A percentile compares a stretch with the other conserved stretches of the same genome.
These are phyloP conservation scores for Zymoseptoria passerinii DNA, from an alignment of 2,329 filamentous ascomycete genomes.

Conservation along the genomic window DNA sequence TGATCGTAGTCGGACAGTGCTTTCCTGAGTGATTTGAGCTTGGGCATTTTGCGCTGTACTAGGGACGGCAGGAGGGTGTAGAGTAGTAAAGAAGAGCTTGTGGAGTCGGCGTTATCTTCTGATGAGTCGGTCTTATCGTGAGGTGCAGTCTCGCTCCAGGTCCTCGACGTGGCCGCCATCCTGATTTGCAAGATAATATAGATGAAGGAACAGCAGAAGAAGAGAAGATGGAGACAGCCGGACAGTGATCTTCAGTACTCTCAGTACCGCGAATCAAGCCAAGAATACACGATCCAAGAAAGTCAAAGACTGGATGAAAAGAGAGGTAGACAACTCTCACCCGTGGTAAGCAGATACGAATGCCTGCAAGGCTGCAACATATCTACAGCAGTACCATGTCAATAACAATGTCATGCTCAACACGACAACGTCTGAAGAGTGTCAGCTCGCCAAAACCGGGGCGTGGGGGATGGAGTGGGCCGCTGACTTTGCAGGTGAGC, in stretches of 20 bases:
- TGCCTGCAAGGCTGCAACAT: not conserved
- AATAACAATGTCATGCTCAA: not conserved
- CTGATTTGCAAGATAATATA: not conserved
- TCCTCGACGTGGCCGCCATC: not conserved
- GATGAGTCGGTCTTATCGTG: not conserved
- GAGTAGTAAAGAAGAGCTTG: conserved; percentile 36
- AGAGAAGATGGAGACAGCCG: not conserved
- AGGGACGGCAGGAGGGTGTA: conserved; percentile 48
- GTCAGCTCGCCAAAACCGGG: not conserved
- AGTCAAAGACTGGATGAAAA: not conserved
- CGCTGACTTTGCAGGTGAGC: too few relatives aligned
- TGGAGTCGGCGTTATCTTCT: not conserved
- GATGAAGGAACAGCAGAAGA: not conserved
- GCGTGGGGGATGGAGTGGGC: not conserved
- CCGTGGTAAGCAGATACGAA: not conserved
- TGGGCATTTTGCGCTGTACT: conserved; percentile 45
- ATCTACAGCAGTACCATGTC: not conserved
- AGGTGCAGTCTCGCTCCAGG: not conserved
- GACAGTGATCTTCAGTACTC: too few relatives aligned
- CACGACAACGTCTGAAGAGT: not conserved
- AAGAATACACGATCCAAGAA: not conserved
- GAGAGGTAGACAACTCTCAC: not conserved
- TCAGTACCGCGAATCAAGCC: too few relatives aligned
- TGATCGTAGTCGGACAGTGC: conserved; percentile 15
- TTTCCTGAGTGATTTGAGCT: conserved; percentile 42